Evolutionary conservation across 768 basidiomycete genomes (phyloP), one percentile per base, ranked within the genome.

Genomic region (Infundibulicybe gibba): DNA sequence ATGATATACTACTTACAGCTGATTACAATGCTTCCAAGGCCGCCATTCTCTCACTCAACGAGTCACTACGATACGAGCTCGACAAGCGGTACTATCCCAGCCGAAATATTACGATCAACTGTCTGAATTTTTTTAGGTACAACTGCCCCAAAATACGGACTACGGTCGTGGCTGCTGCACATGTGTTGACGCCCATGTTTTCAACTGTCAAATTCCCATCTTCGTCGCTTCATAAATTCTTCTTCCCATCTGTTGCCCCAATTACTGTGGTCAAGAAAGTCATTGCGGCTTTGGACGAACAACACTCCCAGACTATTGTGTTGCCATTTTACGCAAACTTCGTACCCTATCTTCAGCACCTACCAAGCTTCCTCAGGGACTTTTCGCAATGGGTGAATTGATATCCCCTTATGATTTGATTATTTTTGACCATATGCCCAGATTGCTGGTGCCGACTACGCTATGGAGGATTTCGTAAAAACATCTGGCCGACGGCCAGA

Each of bases 21-120:
- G 92, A 95, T 67, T 98, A 99, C 62, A 77, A 76, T 62, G 91
- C 93, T 8, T 92, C 91, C 19, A 99, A 99, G 69, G 90, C 93
- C 10, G 94, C 94, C n/a, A 60, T 88, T 16, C 70, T 89, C 13
- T 79, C 79, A 30, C 65, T 97, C 39, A 83, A 95, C 54, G 88
- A 94, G 53, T 85, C 88, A 12, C 74, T 99, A 44, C 79, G 92
- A 43, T 88, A 84, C 55, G 95, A 99, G 62, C 80, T 98, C 14
- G 87, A 94, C 61, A 81, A 85, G 38, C 70, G 75, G 86, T 88
- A 63, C 44, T 60, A 50, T n/a, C 45, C 15, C 1, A 32, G 35
- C 39, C 33, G 25, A 11, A 13, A 4, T 40, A 10, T 5, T 16
- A 30, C 31, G 2, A 10, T 9, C 34, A 11, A 12, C 30, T 1